These are phyloP conservation scores for Penicillium digitatum DNA, from an alignment of 2,329 filamentous ascomycete genomes.

Conservation along the genomic window DNA sequence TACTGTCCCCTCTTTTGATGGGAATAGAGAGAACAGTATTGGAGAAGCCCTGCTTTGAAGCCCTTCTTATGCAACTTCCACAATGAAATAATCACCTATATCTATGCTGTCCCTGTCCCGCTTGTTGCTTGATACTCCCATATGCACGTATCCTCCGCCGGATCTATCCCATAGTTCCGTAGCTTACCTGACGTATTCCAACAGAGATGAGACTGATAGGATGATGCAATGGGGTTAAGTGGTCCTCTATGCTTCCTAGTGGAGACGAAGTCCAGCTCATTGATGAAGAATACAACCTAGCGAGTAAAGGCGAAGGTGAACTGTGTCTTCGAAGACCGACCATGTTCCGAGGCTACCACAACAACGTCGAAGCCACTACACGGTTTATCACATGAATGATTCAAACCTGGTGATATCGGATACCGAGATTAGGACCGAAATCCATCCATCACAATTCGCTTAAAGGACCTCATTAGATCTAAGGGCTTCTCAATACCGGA, in stretches of 20 bases:
- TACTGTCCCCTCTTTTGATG: conserved; percentile 14
- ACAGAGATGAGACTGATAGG: conserved; percentile 18
- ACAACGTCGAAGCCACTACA: conserved; percentile 62
- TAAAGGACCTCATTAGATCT: conserved; percentile 57
- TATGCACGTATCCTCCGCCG: conserved; percentile 4
- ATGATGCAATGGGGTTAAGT: conserved; percentile 11
- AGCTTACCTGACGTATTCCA: not conserved
- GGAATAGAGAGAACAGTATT: conserved; percentile 14
- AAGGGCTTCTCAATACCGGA: conserved; percentile 65
- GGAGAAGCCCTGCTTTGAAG: conserved; percentile 15
- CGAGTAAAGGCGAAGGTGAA: conserved; percentile 38
- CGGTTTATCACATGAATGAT: conserved; percentile 72
- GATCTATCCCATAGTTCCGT: not conserved
- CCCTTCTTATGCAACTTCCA: conserved; percentile 11
- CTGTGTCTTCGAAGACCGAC: conserved; percentile 72
- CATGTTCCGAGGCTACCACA: conserved; percentile 70
- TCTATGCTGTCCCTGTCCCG: conserved; percentile 19
- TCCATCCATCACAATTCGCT: conserved; percentile 75
- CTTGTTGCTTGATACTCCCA: conserved; percentile 19
- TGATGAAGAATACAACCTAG: not conserved
- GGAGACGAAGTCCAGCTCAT: conserved; percentile 8
- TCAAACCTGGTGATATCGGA: conserved; percentile 76
- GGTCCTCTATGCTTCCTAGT: conserved; percentile 16
- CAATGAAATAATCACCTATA: conserved; percentile 11
- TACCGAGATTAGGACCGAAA: conserved; percentile 68